Conservation (phyloP, 2,329 filamentous ascomycete genomes). For the Scedosporium minutisporum region DNA sequence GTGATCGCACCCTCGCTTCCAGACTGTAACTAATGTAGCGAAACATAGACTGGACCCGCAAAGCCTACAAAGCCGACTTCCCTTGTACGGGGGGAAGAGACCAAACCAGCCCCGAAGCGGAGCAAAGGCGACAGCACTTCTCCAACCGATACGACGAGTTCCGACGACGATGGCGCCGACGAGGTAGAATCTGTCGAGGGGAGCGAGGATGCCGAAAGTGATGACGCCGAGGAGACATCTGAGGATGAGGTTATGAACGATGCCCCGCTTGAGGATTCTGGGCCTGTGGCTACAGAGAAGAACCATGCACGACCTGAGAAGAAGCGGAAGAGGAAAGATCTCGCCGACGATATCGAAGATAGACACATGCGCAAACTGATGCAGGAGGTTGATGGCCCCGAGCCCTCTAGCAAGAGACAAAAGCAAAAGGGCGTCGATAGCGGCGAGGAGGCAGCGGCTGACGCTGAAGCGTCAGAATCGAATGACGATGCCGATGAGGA, state of each 20-base stretch:
- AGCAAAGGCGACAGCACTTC: constrained; percentile 19
- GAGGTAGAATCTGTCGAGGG: constrained; percentile 21
- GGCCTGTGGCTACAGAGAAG: constrained; percentile 22
- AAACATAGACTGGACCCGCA: not conserved
- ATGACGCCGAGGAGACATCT: constrained; percentile 23
- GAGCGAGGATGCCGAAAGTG: constrained; percentile 31
- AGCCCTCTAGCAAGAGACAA: constrained; percentile 44
- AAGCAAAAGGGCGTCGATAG: constrained; percentile 34
- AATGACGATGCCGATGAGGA: constrained; percentile 27
- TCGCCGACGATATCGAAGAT: constrained; percentile 60
- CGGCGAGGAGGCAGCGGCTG: constrained; percentile 34
- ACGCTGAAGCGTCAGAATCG: constrained; percentile 28
- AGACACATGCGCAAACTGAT: constrained; percentile 59
- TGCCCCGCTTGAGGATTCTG: constrained; percentile 22
- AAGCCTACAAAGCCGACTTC: not conserved
- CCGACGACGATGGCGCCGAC: constrained; percentile 20
- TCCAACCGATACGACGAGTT: constrained; percentile 5
- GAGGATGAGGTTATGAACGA: constrained; percentile 28
- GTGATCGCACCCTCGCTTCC: not conserved
- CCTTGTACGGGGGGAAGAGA: not conserved
- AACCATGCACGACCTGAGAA: constrained; percentile 35
- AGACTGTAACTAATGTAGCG: constrained; percentile 9
- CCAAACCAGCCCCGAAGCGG: constrained; percentile 20
- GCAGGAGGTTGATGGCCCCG: constrained; percentile 44
- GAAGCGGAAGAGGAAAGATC: constrained; percentile 58